These are phyloP conservation scores for Lizonia empirigonia DNA, from an alignment of 2,329 filamentous ascomycete species.

Conservation along the genomic window DNA sequence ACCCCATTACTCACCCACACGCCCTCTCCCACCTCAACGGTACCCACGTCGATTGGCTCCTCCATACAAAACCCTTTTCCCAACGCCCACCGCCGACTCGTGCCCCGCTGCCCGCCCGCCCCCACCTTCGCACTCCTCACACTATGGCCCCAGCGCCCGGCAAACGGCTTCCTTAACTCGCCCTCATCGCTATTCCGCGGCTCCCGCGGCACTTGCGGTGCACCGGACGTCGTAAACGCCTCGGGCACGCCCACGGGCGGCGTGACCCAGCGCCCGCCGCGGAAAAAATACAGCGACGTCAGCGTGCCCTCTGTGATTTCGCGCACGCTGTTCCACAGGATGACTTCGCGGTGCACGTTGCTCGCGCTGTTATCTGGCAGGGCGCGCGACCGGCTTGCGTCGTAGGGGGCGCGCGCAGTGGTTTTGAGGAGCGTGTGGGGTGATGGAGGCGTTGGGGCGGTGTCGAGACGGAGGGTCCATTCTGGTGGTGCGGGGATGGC, in stretches of 20 bases:
- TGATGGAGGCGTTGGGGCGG: conserved; percentile 55
- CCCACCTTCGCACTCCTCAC: conserved; percentile 54
- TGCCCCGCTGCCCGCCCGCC: conserved; percentile 82
- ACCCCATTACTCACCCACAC: conserved; percentile 92
- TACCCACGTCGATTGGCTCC: conserved; percentile 62
- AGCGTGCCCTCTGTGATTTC: conserved; percentile 85
- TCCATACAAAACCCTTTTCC: conserved; percentile 70
- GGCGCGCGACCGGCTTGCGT: conserved; percentile 67
- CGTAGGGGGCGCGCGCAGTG: conserved; percentile 73
- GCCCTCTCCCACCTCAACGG: conserved; percentile 72
- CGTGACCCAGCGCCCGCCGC: conserved; percentile 76
- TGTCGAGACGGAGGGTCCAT: conserved; percentile 62
- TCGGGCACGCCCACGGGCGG: conserved; percentile 59
- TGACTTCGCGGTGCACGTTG: conserved; percentile 66
- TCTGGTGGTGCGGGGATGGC: conserved; percentile 25
- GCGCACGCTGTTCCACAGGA: conserved; percentile 69
- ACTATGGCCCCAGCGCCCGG: conserved; percentile 48
- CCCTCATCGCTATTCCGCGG: conserved; percentile 42
- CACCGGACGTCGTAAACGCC: conserved; percentile 24
- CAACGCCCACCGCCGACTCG: conserved; percentile 82
- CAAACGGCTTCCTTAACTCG: conserved; percentile 43
- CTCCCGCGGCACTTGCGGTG: too few relatives aligned
- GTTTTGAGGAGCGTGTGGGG: conserved; percentile 89
- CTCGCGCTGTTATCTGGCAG: conserved; percentile 52
- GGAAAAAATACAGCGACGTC: conserved; percentile 82